Conservation (phyloP, 2,329 filamentous ascomycete genomes). For the Chrysoporthe puriensis region DNA sequence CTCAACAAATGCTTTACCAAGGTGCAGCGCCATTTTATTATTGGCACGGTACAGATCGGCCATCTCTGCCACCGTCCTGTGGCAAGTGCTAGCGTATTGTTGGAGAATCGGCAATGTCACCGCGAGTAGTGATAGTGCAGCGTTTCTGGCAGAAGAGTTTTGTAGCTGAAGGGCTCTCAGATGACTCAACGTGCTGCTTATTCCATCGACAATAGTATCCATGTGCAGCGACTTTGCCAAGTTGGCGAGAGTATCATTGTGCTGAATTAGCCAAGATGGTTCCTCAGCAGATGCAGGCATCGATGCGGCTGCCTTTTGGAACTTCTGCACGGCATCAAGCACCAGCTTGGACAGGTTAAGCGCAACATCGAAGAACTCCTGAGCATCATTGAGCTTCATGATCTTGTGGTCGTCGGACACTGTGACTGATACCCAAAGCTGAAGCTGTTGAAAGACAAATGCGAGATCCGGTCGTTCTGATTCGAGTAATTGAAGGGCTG, state of each 20-base stretch:
- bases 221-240: slow-evolving; percentile 64
- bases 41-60: slow-evolving; percentile 69
- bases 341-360: slow-evolving; percentile 73
- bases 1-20: slow-evolving; percentile 77
- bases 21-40: slow-evolving; percentile 73
- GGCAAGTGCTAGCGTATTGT: slow-evolving; percentile 69
- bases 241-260: slow-evolving; percentile 55
- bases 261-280: slow-evolving; percentile 62
- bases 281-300: slow-evolving; percentile 65
- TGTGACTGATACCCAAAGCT: slow-evolving; percentile 60
- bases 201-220: slow-evolving; percentile 52
- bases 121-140: slow-evolving; percentile 61
- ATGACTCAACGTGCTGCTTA: slow-evolving; percentile 44
- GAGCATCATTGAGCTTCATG: slow-evolving; percentile 33
- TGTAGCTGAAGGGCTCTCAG: slow-evolving; percentile 43
- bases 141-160: slow-evolving; percentile 44
- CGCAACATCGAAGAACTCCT: slow-evolving; percentile 60
- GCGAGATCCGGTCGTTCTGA: slow-evolving; percentile 59
- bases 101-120: slow-evolving; percentile 71
- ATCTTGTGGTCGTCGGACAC: slow-evolving; percentile 28
- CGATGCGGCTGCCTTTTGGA: slow-evolving; percentile 58
- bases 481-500: slow-evolving; percentile 48
- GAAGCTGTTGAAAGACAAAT: slow-evolving; percentile 69
- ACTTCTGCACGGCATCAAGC: slow-evolving; percentile 78
- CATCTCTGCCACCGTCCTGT: slow-evolving; percentile 61